These are phyloP conservation scores for Craterostigma plantagineum DNA, from an alignment of 257 asterid genomes.

Conservation along the genomic window DNA sequence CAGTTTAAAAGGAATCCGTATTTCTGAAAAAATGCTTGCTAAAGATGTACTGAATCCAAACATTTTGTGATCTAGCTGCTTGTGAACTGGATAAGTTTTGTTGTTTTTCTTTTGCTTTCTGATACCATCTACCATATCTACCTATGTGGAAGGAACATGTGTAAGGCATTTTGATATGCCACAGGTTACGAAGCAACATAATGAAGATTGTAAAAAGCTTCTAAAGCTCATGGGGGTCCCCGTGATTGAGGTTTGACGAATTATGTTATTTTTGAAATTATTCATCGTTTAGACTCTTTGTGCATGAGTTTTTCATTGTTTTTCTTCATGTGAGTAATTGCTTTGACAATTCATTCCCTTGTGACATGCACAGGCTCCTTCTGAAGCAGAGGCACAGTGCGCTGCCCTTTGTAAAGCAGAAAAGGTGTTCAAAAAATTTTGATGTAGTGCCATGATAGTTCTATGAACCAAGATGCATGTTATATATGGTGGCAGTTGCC, in stretches of 20 bases:
- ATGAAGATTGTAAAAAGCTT: constrained; percentile 89
- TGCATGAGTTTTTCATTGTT: neutral
- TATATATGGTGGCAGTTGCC: too few species aligned
- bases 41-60: too few species aligned
- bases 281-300: constrained; percentile 2
- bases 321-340: constrained; percentile 8
- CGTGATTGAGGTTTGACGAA: constrained; percentile 66
- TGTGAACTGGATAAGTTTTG: neutral
- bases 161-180: constrained; percentile 11
- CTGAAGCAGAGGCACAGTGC: constrained; percentile 99
- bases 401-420: constrained; percentile 70
- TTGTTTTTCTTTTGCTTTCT: constrained; percentile 5
- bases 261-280: constrained; percentile 5
- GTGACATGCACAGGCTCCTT: constrained; percentile 57
- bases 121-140: neutral
- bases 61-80: constrained; percentile 2
- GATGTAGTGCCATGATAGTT: constrained; percentile 4
- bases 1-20: too few species aligned
- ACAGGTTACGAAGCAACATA: constrained; percentile 87
- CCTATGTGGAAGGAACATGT: constrained; percentile 1
- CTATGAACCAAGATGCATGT: constrained; percentile 7
- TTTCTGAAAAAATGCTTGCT: too few species aligned
- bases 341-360: constrained; percentile 5
- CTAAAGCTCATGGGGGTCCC: constrained; percentile 98
- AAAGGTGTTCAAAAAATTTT: constrained; percentile 28